A percentile compares a stretch with the other conserved stretches of the same genome.
Evolutionary conservation across 2,329 filamentous ascomycete species (phyloP).

Genomic region (Ilyonectria mors-panacis): DNA sequence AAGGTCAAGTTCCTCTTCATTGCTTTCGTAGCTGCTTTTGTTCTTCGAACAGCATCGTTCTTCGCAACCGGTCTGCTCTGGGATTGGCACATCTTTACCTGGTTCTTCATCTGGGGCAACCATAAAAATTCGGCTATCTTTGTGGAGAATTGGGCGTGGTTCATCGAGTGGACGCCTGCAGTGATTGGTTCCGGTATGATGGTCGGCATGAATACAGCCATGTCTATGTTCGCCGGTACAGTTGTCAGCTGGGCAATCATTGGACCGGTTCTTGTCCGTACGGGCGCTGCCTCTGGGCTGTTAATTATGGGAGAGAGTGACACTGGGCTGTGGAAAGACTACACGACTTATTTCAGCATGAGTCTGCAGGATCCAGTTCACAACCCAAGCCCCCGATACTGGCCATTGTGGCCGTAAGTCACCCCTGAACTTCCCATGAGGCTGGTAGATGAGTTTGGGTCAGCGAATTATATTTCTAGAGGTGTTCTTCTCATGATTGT

Average conservation of each 20-base stretch:
- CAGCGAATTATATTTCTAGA: not conserved
- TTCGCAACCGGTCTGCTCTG: slow-evolving; percentile 71
- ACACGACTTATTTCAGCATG: slow-evolving; percentile 39
- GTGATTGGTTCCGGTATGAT: slow-evolving; percentile 67
- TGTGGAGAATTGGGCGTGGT: slow-evolving; percentile 73
- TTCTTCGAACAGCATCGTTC: slow-evolving; percentile 67
- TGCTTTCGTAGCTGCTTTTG: slow-evolving; percentile 62
- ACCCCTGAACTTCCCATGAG: not conserved
- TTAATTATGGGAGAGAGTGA: slow-evolving; percentile 55
- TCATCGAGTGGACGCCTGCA: slow-evolving; percentile 69
- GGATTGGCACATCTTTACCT: slow-evolving; percentile 66
- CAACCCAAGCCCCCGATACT: not conserved
- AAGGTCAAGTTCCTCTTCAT: slow-evolving; percentile 68
- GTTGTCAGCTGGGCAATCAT: slow-evolving; percentile 69
- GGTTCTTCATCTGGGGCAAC: slow-evolving; percentile 67
- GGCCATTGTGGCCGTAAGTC: slow-evolving; percentile 1
- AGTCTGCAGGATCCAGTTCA: not conserved
- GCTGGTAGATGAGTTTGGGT: no score
- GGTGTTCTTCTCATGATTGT: not conserved
- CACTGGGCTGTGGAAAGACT: slow-evolving; percentile 14
- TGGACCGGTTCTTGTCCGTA: slow-evolving; percentile 58
- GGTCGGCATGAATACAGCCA: slow-evolving; percentile 65
- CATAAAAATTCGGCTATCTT: slow-evolving; percentile 61
- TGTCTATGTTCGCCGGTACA: slow-evolving; percentile 69
- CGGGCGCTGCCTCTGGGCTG: slow-evolving; percentile 56